Evolutionary conservation across 768 basidiomycete genomes (phyloP), one percentile per base, ranked within the genome.

Genomic region (Dacryopinax primogenitus): DNA sequence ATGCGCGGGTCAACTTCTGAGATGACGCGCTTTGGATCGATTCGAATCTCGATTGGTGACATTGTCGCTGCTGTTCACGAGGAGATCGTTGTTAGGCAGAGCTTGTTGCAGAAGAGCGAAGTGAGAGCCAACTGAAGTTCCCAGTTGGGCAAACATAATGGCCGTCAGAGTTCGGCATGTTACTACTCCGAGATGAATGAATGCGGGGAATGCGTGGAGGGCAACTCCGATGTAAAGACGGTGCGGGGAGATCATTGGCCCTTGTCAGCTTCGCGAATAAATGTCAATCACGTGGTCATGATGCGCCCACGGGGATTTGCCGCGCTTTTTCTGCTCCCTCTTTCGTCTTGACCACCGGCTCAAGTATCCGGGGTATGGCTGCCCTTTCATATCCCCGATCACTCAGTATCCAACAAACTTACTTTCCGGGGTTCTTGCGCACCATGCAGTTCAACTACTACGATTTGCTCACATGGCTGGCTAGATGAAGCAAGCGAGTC

Each of bases 1-100:
- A 84, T 80, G 21, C 78, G 77, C 23, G 79, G 77, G 62, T 79
- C 80, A 28, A 78, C 77, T 13, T 76, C 74, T 67, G 78, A 77
- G 63, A 80, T 75, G 63, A 77, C 68, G 30, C 77, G 74, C 0
- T 74, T 73, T 0, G 78, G 76, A 70, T 81, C 77, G 67, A 83
- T 76, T 65, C 73, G 75, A 65, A 83, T 77, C 26, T 58, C 51
- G 4, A 33, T 30, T 9, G 51, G 51, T 13, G 51, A 23, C 51
- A 58, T 58, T 13, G 51, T 58, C 21, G 51, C 23, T 11, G 9
- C 23, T 58, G 9, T 58, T 21, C 26, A 28, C 13, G 30, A 58
- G 26, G 13, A 28, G 26, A 3, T 58, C 51, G 13, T 58, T 30
- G 4, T 3, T 6, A 18, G 23, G 23, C 41, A 23, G 41, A 6